A percentile compares a stretch with the other conserved stretches of the same genome.
These are phyloP conservation scores for Schoenoplectus tabernaemontani DNA, from an alignment of 202 grass and related monocot genomes.

Conservation along the genomic window DNA sequence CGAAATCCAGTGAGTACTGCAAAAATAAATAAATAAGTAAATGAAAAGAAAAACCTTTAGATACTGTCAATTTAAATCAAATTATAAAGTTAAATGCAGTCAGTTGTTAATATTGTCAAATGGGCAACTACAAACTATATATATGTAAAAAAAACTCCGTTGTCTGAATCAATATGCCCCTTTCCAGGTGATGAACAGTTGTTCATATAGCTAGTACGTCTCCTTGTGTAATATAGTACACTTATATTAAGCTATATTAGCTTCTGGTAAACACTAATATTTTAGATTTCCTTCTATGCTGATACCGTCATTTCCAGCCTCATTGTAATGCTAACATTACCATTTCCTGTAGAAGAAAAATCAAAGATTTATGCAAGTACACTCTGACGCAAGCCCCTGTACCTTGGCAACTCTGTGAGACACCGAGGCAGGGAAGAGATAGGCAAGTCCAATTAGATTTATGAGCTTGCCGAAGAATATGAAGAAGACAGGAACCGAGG, in stretches of 20 bases:
- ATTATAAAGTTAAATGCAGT: background rate
- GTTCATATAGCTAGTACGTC: too few relatives aligned
- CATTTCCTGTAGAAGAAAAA: background rate
- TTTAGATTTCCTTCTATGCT: background rate
- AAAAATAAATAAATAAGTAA: background rate
- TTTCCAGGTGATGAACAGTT: too few relatives aligned
- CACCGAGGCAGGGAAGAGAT: constrained; percentile 79
- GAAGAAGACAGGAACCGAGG: constrained; percentile 98
- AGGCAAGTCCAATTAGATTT: constrained; percentile 92
- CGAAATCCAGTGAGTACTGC: constrained; percentile 96
- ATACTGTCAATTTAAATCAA: background rate
- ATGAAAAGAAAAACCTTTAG: background rate
- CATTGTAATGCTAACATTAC: background rate
- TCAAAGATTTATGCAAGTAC: background rate
- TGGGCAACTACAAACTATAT: background rate
- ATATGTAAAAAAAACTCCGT: background rate
- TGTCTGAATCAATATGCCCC: background rate
- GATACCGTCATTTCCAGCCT: background rate
- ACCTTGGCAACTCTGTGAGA: constrained; percentile 75
- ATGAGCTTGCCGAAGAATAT: constrained; percentile 99
- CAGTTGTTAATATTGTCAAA: background rate
- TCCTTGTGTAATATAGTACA: too few relatives aligned
- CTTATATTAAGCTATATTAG: too few relatives aligned
- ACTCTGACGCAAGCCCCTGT: background rate
- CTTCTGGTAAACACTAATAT: background rate